Evolutionary conservation across 306 rosid species (phyloP).

Genomic region (Trifolium repens): DNA sequence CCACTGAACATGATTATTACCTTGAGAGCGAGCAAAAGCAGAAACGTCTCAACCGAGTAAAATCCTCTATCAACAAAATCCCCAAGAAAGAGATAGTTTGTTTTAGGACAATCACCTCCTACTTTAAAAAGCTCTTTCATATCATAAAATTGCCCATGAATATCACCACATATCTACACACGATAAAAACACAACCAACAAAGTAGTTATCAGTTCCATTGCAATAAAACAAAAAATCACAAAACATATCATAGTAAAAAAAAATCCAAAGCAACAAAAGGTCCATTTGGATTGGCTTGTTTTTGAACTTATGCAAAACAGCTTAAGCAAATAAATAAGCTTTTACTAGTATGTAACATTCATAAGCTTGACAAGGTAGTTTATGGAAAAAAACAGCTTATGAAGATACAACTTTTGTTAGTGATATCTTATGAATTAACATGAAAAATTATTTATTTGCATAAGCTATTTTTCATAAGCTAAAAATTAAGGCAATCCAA

Average conservation of each 20-base stretch:
- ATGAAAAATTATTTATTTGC: no score
- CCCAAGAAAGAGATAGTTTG: slow-evolving; percentile 95
- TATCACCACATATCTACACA: slow-evolving; percentile 93
- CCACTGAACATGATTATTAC: slow-evolving; percentile 47
- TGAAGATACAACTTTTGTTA: no score
- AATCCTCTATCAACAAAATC: slow-evolving; percentile 98
- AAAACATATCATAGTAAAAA: neutral
- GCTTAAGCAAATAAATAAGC: no score
- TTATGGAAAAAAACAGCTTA: no score
- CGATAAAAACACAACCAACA: slow-evolving; percentile 13
- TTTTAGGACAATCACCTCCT: slow-evolving; percentile 98
- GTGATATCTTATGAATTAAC: no score
- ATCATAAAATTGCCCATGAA: slow-evolving; percentile 98
- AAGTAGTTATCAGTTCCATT: slow-evolving; percentile 22
- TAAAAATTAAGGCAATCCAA: no score
- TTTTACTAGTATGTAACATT: no score
- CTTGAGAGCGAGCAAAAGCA: slow-evolving; percentile 94
- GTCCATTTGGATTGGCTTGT: no score
- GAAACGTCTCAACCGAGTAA: slow-evolving; percentile 93
- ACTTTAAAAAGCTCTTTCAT: slow-evolving; percentile 99
- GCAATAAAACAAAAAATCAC: slow-evolving; percentile 14
- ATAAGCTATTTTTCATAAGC: no score
- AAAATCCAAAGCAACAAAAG: no score
- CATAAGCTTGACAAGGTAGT: no score
- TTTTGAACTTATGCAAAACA: no score